A percentile compares a stretch with the other conserved stretches of the same genome.
Evolutionary conservation across 2,329 filamentous ascomycete genomes (phyloP).

Genomic region (Thermochaetoides dissita): DNA sequence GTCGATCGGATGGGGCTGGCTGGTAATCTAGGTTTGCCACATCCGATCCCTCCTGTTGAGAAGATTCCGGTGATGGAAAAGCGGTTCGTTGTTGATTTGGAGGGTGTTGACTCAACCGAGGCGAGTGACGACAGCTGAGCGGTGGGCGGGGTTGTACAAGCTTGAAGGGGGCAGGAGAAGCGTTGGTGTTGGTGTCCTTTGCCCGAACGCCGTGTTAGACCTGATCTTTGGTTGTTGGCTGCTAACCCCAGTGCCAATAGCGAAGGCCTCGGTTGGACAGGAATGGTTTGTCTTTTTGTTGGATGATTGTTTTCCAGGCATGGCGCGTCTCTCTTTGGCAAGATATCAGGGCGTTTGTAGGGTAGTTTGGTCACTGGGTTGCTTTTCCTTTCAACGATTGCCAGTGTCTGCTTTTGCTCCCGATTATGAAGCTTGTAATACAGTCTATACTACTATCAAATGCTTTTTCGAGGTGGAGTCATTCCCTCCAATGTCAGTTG

Average conservation of each 20-base stretch:
- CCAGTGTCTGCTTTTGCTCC: neutral
- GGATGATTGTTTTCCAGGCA: conserved; percentile 3
- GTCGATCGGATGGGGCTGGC: too few relatives aligned
- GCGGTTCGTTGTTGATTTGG: conserved; percentile 9
- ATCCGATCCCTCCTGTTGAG: neutral
- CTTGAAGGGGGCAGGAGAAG: too few relatives aligned
- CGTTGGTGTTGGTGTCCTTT: too few relatives aligned
- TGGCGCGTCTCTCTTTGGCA: conserved; percentile 7
- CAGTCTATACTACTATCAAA: neutral
- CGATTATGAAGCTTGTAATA: conserved; percentile 6
- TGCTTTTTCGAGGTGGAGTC: too few relatives aligned
- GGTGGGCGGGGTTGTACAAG: too few relatives aligned
- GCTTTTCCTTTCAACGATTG: conserved; percentile 2
- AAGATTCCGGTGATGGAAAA: conserved; percentile 1
- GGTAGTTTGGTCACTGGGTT: conserved; percentile 1
- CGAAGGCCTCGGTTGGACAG: too few relatives aligned
- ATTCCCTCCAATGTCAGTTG: too few relatives aligned
- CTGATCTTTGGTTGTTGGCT: too few relatives aligned
- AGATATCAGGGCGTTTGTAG: conserved; percentile 6
- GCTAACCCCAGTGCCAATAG: too few relatives aligned
- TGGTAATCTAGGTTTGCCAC: too few relatives aligned
- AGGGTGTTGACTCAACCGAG: neutral
- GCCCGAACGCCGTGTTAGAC: too few relatives aligned
- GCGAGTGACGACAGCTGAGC: too few relatives aligned
- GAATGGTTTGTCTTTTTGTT: neutral